Conservation (phyloP, 1,284 basidiomycete species). For the Veloboletus limbatus region DNA sequence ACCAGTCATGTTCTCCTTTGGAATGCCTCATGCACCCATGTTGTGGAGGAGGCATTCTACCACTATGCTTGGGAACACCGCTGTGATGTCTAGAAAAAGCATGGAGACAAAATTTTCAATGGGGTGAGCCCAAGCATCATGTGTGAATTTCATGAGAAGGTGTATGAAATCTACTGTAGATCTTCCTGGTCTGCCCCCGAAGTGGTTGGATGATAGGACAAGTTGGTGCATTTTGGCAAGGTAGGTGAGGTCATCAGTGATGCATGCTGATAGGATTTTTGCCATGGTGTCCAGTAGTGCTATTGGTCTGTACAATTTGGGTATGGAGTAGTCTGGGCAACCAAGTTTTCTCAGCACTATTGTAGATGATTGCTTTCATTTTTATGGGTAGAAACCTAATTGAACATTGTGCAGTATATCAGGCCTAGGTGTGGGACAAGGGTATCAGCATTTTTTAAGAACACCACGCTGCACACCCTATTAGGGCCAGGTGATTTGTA, state of each 20-base stretch:
- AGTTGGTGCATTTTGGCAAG: neutral
- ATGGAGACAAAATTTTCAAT: too few relatives aligned
- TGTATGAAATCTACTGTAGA: neutral
- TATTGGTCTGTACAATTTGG: neutral
- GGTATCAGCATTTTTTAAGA: neutral
- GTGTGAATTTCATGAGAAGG: too few relatives aligned
- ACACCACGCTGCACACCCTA: neutral
- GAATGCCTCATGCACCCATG: too few relatives aligned
- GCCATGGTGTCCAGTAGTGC: neutral
- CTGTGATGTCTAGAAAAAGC: too few relatives aligned
- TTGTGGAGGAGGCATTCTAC: too few relatives aligned
- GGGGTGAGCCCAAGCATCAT: too few relatives aligned
- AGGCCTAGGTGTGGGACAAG: neutral
- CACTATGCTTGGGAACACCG: too few relatives aligned
- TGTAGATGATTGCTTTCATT: too few relatives aligned
- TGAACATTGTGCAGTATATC: neutral
- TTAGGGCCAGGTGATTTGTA: neutral
- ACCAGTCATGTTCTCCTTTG: too few relatives aligned
- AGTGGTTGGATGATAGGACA: neutral
- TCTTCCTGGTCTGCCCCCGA: neutral
- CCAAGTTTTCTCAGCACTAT: neutral
- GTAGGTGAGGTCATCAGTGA: neutral
- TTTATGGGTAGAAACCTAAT: too few relatives aligned
- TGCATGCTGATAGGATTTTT: neutral
- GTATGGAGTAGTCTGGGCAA: neutral